Conservation (phyloP, 768 basidiomycete species). For the Leccinum subtestaceum region DNA sequence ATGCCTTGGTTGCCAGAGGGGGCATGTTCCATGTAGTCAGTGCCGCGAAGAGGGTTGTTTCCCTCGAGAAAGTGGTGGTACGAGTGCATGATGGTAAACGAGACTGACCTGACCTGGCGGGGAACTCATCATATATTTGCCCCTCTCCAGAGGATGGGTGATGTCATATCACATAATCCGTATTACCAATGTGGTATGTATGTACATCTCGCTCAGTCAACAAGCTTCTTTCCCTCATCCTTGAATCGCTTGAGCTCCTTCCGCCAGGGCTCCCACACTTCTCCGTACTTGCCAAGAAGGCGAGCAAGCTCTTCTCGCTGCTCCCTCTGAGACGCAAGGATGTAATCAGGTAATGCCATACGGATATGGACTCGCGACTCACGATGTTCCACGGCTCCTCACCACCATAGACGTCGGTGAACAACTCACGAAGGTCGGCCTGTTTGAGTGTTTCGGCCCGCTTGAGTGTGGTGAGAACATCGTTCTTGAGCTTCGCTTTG, state of each 20-base stretch:
- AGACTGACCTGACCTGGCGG: background rate
- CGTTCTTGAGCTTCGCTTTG: conserved; percentile 63
- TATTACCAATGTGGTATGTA: background rate
- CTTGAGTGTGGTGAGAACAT: conserved; percentile 77
- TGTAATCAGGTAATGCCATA: background rate
- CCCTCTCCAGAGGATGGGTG: conserved; percentile 1
- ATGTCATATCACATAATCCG: conserved; percentile 16
- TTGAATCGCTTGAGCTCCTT: conserved; percentile 75
- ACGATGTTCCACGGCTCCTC: conserved; percentile 84
- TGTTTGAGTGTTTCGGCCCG: conserved; percentile 69
- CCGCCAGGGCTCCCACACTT: conserved; percentile 84
- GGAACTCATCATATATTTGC: background rate
- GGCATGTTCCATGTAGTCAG: conserved; percentile 16
- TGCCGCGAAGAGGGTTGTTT: conserved; percentile 14
- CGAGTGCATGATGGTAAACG: conserved; percentile 8
- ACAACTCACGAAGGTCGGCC: conserved; percentile 73
- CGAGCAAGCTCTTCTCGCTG: conserved; percentile 75
- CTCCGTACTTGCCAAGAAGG: conserved; percentile 81
- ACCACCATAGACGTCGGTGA: conserved; percentile 85
- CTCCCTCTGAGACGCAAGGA: conserved; percentile 54
- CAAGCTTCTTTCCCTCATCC: conserved; percentile 64
- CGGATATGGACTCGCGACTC: conserved; percentile 30
- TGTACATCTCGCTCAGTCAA: conserved; percentile 21
- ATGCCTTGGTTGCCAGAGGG: conserved; percentile 17
- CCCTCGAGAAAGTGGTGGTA: conserved; percentile 22